Evolutionary conservation across 2,329 filamentous ascomycete species (phyloP), one percentile per base, ranked within the genome.

Genomic region (Fusarium dlaminii): DNA sequence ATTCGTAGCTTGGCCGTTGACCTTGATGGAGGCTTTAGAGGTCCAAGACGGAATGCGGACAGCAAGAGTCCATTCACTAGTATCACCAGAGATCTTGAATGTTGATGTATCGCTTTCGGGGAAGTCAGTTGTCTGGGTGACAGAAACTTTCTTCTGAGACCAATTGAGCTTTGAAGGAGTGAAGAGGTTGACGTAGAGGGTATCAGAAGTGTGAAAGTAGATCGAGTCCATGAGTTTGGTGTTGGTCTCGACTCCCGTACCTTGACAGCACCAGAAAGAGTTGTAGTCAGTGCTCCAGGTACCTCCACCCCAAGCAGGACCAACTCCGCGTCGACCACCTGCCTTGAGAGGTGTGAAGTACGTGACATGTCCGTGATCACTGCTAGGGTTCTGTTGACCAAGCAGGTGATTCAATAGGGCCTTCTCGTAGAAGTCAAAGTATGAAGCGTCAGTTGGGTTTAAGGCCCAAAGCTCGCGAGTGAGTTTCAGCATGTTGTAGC

Each of bases 401-500:
- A 88, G 81, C 9, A 88, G 75, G 66, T 88, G 87, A 71, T 88
- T 88, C 61, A 87, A 77, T 20, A 88, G 73, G 0, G 86, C 84
- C 6, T 81, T 81, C 79, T 89, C 87, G 74, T 88, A 89, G 72
- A 83, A 89, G 78, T 89, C 87, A 70, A 89, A 87, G 76, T 88
- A 88, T 4, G 60, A 69, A 3, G 79, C 77, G 24, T 79, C 79
- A 2, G 70, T 78, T 0, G 86, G 85, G 34, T 86, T 80, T 37
- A 84, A 77, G 4, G 82, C 78, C 84, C 84, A 89, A 9, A 89
- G 81, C 62, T 88, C 86, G 2, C 86, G 82, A 0, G 87, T 88
- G 40, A 89, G 78, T 75, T 88, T 88, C 51, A 89, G 84, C 87
- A 89, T 89, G 73, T 89, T 89, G 76, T 88, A 88, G 1, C 86